Conservation (phyloP, 1,284 basidiomycete genomes). For the Cystobasidium sp. region DNA sequence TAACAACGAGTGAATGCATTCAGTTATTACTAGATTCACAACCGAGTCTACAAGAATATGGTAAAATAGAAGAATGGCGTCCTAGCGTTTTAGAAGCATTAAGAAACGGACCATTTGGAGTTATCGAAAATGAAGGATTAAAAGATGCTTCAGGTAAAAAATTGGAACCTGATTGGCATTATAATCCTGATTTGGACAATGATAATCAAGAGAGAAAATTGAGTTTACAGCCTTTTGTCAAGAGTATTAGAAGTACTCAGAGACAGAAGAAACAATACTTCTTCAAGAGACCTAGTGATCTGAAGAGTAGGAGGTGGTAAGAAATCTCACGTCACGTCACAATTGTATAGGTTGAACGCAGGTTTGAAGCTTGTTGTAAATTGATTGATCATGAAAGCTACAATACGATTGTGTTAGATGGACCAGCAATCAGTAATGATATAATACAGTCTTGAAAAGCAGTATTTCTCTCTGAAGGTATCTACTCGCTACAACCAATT, state of each 20-base stretch:
- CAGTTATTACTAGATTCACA: slow-evolving; percentile 26
- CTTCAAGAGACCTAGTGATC: slow-evolving; percentile 34
- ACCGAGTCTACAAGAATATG: slow-evolving; percentile 27
- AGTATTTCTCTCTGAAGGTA: background rate
- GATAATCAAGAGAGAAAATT: slow-evolving; percentile 24
- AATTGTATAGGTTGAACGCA: background rate
- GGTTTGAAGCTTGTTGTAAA: slow-evolving; percentile 2
- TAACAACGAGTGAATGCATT: slow-evolving; percentile 41
- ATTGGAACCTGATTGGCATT: slow-evolving; percentile 42
- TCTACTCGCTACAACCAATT: slow-evolving; percentile 6
- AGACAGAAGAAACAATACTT: slow-evolving; percentile 39
- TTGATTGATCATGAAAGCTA: background rate
- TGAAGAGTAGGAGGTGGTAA: slow-evolving; percentile 32
- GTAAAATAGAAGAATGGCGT: slow-evolving; percentile 29
- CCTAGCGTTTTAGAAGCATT: slow-evolving; percentile 26
- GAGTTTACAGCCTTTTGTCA: slow-evolving; percentile 43
- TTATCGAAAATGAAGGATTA: slow-evolving; percentile 34
- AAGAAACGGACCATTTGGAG: slow-evolving; percentile 44
- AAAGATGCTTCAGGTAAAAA: slow-evolving; percentile 45
- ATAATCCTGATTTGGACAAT: slow-evolving; percentile 29
- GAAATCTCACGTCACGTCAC: background rate
- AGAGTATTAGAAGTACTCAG: slow-evolving; percentile 36
- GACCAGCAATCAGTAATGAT: background rate
- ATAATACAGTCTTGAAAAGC: background rate
- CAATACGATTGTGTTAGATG: background rate